These are phyloP conservation scores for Stephanodiscus minutulus DNA, from an alignment of 108 stramenopile species.

Conservation along the genomic window DNA sequence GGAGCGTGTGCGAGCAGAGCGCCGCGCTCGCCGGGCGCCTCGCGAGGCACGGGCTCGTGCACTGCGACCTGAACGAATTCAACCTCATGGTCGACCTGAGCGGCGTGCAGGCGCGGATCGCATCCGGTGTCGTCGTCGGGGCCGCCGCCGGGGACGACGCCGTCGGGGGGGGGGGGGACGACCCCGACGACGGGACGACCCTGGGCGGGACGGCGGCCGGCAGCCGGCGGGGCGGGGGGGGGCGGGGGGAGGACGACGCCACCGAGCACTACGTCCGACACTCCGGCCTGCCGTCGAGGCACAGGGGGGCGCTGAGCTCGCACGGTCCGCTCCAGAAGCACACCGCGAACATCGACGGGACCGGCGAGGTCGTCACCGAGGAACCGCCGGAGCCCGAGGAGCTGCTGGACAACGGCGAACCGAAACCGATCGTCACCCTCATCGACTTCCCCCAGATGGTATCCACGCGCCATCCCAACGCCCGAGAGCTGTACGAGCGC, in stretches of 20 bases:
- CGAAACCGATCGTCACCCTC: slow-evolving; percentile 89
- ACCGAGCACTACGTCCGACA: slow-evolving; percentile 82
- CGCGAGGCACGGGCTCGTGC: slow-evolving; percentile 94
- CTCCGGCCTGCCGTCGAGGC: slow-evolving; percentile 75
- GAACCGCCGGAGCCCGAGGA: slow-evolving; percentile 65
- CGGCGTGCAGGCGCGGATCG: slow-evolving; percentile 68
- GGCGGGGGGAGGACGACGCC: slow-evolving; percentile 57
- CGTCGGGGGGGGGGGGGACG: neutral
- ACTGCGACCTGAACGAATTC: slow-evolving; percentile 99
- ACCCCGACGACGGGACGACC: neutral
- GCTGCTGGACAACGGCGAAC: slow-evolving; percentile 76
- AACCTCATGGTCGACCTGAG: slow-evolving; percentile 97
- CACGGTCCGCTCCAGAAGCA: slow-evolving; percentile 71
- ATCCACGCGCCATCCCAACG: slow-evolving; percentile 95
- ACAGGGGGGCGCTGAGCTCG: slow-evolving; percentile 73
- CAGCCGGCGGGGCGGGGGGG: neutral
- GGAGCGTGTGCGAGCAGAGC: slow-evolving; percentile 84
- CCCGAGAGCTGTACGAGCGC: slow-evolving; percentile 92
- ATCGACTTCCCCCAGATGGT: slow-evolving; percentile 99
- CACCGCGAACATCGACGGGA: slow-evolving; percentile 50
- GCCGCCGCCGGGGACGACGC: neutral
- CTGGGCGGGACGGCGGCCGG: no score
- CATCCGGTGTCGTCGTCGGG: slow-evolving; percentile 30
- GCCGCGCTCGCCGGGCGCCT: slow-evolving; percentile 72
- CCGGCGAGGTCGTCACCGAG: slow-evolving; percentile 61